These are phyloP conservation scores for Mycosphaerella sp. DNA, from an alignment of 2,329 filamentous ascomycete genomes.

Conservation along the genomic window DNA sequence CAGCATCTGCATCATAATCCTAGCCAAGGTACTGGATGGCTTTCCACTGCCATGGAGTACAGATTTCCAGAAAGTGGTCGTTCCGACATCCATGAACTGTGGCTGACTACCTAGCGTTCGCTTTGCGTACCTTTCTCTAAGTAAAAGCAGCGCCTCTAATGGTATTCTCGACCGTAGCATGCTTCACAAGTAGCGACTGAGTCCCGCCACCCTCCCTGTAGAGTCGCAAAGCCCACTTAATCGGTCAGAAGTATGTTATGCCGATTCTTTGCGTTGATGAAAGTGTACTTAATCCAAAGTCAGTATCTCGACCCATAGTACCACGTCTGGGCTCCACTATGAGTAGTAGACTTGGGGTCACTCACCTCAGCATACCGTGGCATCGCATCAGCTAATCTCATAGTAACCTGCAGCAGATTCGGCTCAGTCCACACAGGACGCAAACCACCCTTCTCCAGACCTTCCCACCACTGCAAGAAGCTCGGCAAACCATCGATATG, in stretches of 20 bases:
- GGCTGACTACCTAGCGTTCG: no score
- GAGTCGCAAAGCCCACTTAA: background rate
- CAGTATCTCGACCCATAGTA: background rate
- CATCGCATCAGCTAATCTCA: background rate
- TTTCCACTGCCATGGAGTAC: no score
- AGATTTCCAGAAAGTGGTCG: no score
- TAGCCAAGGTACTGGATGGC: no score
- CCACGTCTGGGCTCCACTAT: background rate
- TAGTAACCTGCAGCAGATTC: background rate
- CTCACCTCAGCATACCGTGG: constrained; percentile 2
- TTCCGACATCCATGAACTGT: no score
- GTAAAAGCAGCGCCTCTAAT: no score
- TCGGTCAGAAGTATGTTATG: background rate
- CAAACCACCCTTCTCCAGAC: constrained; percentile 2
- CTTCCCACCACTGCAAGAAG: constrained; percentile 4
- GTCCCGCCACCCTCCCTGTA: no score
- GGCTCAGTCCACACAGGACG: constrained; percentile 4
- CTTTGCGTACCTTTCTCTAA: no score
- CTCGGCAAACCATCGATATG: background rate
- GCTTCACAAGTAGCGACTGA: no score
- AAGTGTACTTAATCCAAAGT: background rate
- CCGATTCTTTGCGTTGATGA: background rate
- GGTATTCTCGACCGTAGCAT: no score
- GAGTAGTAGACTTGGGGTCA: background rate
- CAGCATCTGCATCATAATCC: no score